phyloP scores from a whole-genome alignment of 352 stramenopile genomes.

The Thalassiosira livingstoniorum region DNA sequence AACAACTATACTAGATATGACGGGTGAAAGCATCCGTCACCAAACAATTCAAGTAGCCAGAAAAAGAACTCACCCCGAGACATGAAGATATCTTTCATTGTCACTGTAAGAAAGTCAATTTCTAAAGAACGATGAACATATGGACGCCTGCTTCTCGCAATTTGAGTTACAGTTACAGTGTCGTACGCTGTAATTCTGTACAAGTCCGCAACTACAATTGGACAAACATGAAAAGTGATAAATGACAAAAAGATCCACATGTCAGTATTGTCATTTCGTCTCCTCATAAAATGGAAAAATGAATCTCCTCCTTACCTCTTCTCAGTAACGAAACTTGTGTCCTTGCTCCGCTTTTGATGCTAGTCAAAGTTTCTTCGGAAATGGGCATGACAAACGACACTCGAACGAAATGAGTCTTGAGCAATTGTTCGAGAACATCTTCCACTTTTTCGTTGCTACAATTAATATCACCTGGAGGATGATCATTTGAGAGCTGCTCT shows the following conservation, averaged over 20 bases:
- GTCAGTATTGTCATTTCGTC: too few relatives aligned
- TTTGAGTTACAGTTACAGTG: conserved; percentile 81
- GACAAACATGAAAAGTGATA: too few relatives aligned
- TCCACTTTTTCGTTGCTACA: conserved; percentile 13
- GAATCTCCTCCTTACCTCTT: conserved; percentile 16
- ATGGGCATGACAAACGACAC: conserved; percentile 81
- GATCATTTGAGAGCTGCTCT: background rate
- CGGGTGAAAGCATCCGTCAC: too few relatives aligned
- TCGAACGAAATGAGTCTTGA: conserved; percentile 69
- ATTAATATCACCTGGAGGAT: background rate
- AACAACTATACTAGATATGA: too few relatives aligned
- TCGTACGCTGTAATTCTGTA: conserved; percentile 84
- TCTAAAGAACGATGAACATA: conserved; percentile 68
- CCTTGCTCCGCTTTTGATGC: conserved; percentile 77
- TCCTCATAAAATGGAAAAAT: background rate
- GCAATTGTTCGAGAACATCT: conserved; percentile 41
- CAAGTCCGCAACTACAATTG: conserved; percentile 71
- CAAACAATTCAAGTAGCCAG: too few relatives aligned
- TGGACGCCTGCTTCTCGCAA: conserved; percentile 64
- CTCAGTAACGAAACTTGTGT: conserved; percentile 83
- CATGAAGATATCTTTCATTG: conserved; percentile 87
- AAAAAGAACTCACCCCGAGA: conserved; percentile 71
- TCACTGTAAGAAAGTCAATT: conserved; percentile 77
- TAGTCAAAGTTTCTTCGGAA: conserved; percentile 75
- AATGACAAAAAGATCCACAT: too few relatives aligned